Percentiles rank a stretch among this genome's conserved stretches.
Conservation (phyloP, 805 yeast genomes). For the Ogataea sp. region DNA sequence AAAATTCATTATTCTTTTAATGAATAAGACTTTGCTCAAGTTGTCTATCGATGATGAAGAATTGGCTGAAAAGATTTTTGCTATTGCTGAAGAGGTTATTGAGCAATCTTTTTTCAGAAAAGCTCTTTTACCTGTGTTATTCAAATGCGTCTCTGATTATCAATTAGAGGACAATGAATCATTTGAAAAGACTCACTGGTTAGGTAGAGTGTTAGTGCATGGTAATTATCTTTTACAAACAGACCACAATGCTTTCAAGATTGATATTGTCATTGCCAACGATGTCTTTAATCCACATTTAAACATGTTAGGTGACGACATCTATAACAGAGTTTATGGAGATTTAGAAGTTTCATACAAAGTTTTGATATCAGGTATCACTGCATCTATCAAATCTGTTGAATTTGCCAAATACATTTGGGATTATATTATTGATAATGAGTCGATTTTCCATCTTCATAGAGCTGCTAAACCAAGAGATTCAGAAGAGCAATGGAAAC, state of each 20-base stretch:
- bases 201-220: slow-evolving; percentile 38
- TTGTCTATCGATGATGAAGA: slow-evolving; percentile 24
- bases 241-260: slow-evolving; percentile 43
- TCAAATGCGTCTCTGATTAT: slow-evolving; percentile 36
- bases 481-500: slow-evolving; percentile 58
- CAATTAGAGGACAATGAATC: slow-evolving; percentile 24
- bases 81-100: slow-evolving; percentile 37
- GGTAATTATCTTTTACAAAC: slow-evolving; percentile 45
- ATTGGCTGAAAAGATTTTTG: slow-evolving; percentile 21
- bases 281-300: slow-evolving; percentile 39
- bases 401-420: slow-evolving; percentile 26
- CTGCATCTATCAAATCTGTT: slow-evolving; percentile 26
- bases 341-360: slow-evolving; percentile 46
- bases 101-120: slow-evolving; percentile 53
- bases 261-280: slow-evolving; percentile 51
- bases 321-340: slow-evolving; percentile 49
- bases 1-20: slow-evolving; percentile 41
- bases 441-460: slow-evolving; percentile 33
- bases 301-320: slow-evolving; percentile 22
- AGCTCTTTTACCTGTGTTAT: slow-evolving; percentile 54
- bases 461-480: slow-evolving; percentile 50
- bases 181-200: slow-evolving; percentile 41
- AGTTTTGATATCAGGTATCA: slow-evolving; percentile 39
- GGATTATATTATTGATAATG: slow-evolving; percentile 28
- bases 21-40: slow-evolving; percentile 32